A percentile compares a stretch with the other conserved stretches of the same genome.
These are phyloP conservation scores for Wickerhamomyces bisporus DNA, from an alignment of 805 yeast species.

Conservation along the genomic window DNA sequence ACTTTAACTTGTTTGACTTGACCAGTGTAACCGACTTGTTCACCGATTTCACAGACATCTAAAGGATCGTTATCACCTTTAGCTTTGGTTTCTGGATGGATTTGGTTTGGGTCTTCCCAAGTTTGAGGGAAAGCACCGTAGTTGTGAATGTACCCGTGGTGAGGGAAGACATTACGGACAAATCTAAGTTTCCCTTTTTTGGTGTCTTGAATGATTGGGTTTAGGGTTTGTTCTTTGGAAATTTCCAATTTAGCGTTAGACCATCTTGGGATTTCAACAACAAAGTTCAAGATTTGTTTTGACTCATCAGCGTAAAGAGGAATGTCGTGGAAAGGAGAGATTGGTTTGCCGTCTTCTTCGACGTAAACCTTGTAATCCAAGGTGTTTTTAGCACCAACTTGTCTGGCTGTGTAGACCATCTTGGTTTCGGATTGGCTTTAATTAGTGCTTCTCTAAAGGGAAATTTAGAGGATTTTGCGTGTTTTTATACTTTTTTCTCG, in stretches of 20 bases:
- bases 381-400: conserved; percentile 83
- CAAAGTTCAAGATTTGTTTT: conserved; percentile 49
- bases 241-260: conserved; percentile 81
- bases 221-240: conserved; percentile 47
- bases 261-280: conserved; percentile 80
- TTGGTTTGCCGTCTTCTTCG: conserved; percentile 89
- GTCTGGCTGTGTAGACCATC: conserved; percentile 1
- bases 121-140: conserved; percentile 91
- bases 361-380: conserved; percentile 87
- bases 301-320: conserved; percentile 47
- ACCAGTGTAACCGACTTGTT: conserved; percentile 50
- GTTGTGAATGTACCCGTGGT: conserved; percentile 80
- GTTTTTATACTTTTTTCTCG: too few species aligned
- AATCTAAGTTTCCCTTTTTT: conserved; percentile 73
- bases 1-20: conserved; percentile 62
- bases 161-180: conserved; percentile 75
- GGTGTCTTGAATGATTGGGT: conserved; percentile 78
- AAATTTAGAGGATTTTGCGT: not conserved
- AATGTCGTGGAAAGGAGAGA: conserved; percentile 83
- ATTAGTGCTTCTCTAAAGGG: not conserved
- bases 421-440: conserved; percentile 20
- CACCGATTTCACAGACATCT: conserved; percentile 81
- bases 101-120: conserved; percentile 89
- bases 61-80: conserved; percentile 93
- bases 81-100: conserved; percentile 35